Evolutionary conservation across 768 basidiomycete species (phyloP), one percentile per base, ranked within the genome.

Genomic region (Serendipita indica): DNA sequence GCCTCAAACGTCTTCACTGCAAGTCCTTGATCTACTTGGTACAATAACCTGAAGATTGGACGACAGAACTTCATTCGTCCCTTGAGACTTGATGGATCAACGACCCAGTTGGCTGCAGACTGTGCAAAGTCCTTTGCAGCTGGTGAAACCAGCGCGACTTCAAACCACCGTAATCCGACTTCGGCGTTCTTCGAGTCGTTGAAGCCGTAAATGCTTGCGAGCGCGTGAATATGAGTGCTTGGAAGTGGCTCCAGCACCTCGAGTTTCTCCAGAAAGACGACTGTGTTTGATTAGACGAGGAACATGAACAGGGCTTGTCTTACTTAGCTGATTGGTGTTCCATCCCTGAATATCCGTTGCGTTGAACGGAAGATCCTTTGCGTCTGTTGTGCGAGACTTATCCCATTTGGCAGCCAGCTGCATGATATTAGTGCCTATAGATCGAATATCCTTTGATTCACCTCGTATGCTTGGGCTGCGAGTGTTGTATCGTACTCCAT

Each of bases 51-150:
- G 65, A 89, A 81, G 3, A 79, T 70, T 0, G 84, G 83, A 46
- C 87, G 70, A 68, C 87, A 89, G 72, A 88, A 88, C 67, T 89
- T 89, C 86, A 89, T 89, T 33, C 87, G 74, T 10, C 87, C 87
- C 64, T 86, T 84, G 59, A 89, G 71, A 14, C 35, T 37, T 63
- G 82, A 70, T 16, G 63, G 71, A 1, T 83, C 86, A 13, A 81
- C 76, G 20, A 88, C 78, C 86, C 87, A 89, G 27, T 77, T 72
- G 0, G 74, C 77, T 0, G 82, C 86, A 20, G 77, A 72, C 0
- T 60, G 60, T 5, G 79, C 81, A 62, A 78, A 79, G n/a, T 66
- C 65, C 35, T 69, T 67, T 2, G 84, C 82, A 0, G 74, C 74
- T 1, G 78, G 69, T 58, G 81, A 77, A 14, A 71, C 68, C 16